Conservation (phyloP, 2,329 filamentous ascomycete species). For the Penicillium expansum region DNA sequence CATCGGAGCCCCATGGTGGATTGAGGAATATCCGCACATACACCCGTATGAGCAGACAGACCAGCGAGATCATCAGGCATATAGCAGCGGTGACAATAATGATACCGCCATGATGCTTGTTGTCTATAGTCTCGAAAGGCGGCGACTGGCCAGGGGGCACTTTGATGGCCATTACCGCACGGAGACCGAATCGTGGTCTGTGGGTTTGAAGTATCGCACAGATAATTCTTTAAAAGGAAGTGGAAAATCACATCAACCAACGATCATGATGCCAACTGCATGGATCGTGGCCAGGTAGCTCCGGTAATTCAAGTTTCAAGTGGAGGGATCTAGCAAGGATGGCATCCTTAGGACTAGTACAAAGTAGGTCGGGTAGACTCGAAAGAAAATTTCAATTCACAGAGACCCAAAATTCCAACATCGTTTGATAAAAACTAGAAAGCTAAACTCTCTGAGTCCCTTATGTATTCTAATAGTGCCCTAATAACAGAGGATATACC, state of each 20-base stretch:
- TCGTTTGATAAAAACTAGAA: not conserved
- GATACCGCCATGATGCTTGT: conserved; percentile 30
- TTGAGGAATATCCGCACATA: not conserved
- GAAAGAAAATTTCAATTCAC: not conserved
- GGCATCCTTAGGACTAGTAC: not conserved
- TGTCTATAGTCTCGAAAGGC: conserved; percentile 27
- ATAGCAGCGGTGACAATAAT: conserved; percentile 23
- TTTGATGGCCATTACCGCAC: conserved; percentile 7
- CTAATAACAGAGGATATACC: not conserved
- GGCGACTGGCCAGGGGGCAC: conserved; percentile 18
- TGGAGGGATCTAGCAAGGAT: not conserved
- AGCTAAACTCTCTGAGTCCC: not conserved
- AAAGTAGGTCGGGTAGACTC: not conserved
- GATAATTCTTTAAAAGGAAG: not conserved
- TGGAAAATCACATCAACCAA: not conserved
- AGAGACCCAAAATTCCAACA: not conserved
- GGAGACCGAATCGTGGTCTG: not conserved
- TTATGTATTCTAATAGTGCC: not conserved
- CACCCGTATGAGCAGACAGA: not conserved
- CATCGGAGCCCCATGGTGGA: conserved; percentile 1
- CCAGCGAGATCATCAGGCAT: not conserved
- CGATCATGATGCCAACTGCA: not conserved
- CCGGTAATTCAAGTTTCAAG: not conserved
- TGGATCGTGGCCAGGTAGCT: not conserved
- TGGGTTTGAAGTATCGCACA: not conserved